Evolutionary conservation across 2,329 filamentous ascomycete genomes (phyloP).

Genomic region (Ophiostoma montium): DNA sequence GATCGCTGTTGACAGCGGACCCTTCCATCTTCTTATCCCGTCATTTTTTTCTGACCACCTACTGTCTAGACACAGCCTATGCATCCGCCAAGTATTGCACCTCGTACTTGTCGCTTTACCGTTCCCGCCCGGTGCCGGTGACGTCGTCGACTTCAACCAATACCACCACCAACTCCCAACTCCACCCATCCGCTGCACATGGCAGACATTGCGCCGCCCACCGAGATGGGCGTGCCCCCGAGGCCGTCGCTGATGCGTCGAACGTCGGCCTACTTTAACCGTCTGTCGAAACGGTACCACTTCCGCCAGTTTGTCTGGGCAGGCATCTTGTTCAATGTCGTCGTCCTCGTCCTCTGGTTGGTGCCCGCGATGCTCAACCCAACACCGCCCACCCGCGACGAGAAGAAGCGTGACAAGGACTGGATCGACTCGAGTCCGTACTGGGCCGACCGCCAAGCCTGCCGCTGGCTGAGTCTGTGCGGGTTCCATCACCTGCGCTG

Average conservation of each 20-base stretch:
- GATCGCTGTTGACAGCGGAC: background rate
- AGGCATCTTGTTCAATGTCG: constrained; percentile 15
- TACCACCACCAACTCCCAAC: background rate
- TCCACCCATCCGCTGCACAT: background rate
- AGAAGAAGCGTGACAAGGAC: constrained; percentile 44
- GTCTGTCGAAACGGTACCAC: constrained; percentile 27
- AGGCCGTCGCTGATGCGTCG: constrained; percentile 4
- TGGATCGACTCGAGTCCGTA: constrained; percentile 62
- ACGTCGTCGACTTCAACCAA: background rate
- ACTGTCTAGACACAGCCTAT: background rate
- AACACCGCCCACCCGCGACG: constrained; percentile 44
- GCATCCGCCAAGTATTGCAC: background rate
- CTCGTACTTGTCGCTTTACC: background rate
- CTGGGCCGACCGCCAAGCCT: constrained; percentile 62
- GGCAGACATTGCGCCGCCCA: background rate
- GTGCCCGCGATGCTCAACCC: constrained; percentile 47
- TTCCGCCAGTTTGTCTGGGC: constrained; percentile 30
- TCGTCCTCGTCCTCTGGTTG: constrained; percentile 35
- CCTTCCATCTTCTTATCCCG: background rate
- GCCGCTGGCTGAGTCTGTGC: constrained; percentile 67
- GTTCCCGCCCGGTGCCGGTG: background rate
- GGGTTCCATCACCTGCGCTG: constrained; percentile 58
- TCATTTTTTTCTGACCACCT: background rate
- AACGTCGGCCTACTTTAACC: background rate
- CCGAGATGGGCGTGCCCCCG: background rate